phyloP scores from a whole-genome alignment of 2,329 filamentous ascomycete genomes.

The Microsporum ferrugineum region DNA sequence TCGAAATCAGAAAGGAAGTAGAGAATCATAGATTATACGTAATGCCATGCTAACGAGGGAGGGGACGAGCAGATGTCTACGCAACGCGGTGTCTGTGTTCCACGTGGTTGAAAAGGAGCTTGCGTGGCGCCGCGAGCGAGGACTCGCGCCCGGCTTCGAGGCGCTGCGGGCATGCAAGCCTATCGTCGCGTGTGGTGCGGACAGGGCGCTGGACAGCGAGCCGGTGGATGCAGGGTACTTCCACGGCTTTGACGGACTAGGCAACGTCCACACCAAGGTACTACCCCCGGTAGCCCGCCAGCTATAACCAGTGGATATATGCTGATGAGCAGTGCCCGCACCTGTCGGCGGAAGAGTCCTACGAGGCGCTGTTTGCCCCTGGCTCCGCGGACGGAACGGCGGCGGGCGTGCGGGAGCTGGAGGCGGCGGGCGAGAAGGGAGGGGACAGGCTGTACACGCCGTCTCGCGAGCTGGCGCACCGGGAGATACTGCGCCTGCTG shows the following conservation, averaged over 20 bases:
- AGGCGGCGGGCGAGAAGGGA: constrained; percentile 27
- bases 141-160: constrained; percentile 58
- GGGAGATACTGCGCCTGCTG: constrained; percentile 81
- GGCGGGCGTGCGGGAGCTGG: constrained; percentile 38
- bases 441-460: constrained; percentile 54
- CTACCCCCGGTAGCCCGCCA: constrained; percentile 13
- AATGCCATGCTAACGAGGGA: too few species aligned
- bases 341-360: constrained; percentile 60
- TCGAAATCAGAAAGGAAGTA: constrained; percentile 64
- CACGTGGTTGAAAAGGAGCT: constrained; percentile 84
- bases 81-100: constrained; percentile 83
- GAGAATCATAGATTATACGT: background rate
- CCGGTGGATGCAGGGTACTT: constrained; percentile 75
- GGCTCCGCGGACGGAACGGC: constrained; percentile 20
- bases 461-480: constrained; percentile 60
- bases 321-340: constrained; percentile 50
- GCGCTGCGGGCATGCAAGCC: constrained; percentile 63
- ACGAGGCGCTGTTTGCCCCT: constrained; percentile 55
- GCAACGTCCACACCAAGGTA: constrained; percentile 54
- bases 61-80: constrained; percentile 53
- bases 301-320: background rate
- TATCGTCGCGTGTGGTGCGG: constrained; percentile 73
- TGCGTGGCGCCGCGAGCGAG: constrained; percentile 63
- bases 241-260: constrained; percentile 66
- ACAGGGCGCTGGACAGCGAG: constrained; percentile 74